Evolutionary conservation across 2,329 filamentous ascomycete genomes (phyloP), one percentile per base, ranked within the genome.

Genomic region (Talaromyces rugulosus): DNA sequence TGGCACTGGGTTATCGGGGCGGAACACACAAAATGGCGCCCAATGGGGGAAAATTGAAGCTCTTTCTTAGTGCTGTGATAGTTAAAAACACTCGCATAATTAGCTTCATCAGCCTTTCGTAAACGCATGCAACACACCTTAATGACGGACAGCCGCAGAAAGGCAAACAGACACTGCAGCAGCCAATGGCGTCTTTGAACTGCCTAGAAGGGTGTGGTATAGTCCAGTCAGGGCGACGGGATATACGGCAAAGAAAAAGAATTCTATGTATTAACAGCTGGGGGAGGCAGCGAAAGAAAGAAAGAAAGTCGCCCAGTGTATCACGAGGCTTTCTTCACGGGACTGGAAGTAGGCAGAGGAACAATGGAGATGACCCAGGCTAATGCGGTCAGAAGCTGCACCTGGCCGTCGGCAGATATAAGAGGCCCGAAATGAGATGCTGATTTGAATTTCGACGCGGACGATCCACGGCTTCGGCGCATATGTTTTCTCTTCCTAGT

Each of bases 361-460:
- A 23, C 23, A 23, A 44, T 33, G 30, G 16, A 47, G n/a, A 33
- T 16, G 53, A 31, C 23, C 31, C 36, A 51, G 54, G n/a, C 56
- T 52, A 54, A 36, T 56, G 58, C 58, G 18, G 16, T 53, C 53
- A 58, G 44, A 30, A 58, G 53, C 60, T 62, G 60, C 60, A 58
- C 47, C 50, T 51, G 36, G 34, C 60, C 50, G 56, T 62, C 36
- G 23, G 44, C 30, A 55, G 36, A 59, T 58, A 62, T 56, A 50
- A 33, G 55, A 47, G 44, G 28, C 57, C 40, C 61, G 52, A 56
- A 27, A 56, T 56, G 42, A 52, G 11, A 59, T 23, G 51, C 42
- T 31, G 27, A 31, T 55, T 44, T 56, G 12, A n/a, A 50, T 34
- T 53, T 12, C 14, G 30, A 30, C 28, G 50, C 12, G 30, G 50